phyloP scores from a whole-genome alignment of 345 rosid species.

The Erucastrum elatum region DNA sequence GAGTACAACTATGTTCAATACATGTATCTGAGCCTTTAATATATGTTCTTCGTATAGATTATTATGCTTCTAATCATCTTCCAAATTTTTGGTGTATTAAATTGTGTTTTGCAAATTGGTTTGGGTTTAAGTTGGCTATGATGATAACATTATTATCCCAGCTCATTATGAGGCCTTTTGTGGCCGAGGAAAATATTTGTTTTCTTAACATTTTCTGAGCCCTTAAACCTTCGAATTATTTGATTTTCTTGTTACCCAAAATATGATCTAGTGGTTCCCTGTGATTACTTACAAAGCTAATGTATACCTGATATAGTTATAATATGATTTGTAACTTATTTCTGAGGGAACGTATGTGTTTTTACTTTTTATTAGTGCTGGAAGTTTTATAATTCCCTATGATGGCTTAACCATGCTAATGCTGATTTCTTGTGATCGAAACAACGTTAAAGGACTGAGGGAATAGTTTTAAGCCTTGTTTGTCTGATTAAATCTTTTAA shows the following conservation, averaged over 20 bases:
- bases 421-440: slow-evolving; percentile 47
- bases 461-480: background rate
- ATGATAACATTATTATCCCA: slow-evolving; percentile 53
- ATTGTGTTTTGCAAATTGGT: background rate
- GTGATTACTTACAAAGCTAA: slow-evolving; percentile 39
- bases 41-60: background rate
- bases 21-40: slow-evolving; percentile 19
- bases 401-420: slow-evolving; percentile 64
- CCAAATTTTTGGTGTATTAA: background rate
- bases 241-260: background rate
- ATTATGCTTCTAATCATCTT: background rate
- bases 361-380: background rate
- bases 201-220: slow-evolving; percentile 48
- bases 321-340: slow-evolving; percentile 19
- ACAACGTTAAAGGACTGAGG: slow-evolving; percentile 6
- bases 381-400: slow-evolving; percentile 39
- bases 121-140: slow-evolving; percentile 33
- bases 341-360: slow-evolving; percentile 39
- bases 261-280: slow-evolving; percentile 7
- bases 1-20: slow-evolving; percentile 38
- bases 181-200: slow-evolving; percentile 43
- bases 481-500: background rate
- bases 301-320: slow-evolving; percentile 33
- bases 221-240: background rate
- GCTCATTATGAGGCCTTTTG: slow-evolving; percentile 59